Percentiles rank a stretch among this genome's conserved stretches.
Conservation (phyloP, 2,329 filamentous ascomycete genomes). For the Tolypocladium endophyticum region DNA sequence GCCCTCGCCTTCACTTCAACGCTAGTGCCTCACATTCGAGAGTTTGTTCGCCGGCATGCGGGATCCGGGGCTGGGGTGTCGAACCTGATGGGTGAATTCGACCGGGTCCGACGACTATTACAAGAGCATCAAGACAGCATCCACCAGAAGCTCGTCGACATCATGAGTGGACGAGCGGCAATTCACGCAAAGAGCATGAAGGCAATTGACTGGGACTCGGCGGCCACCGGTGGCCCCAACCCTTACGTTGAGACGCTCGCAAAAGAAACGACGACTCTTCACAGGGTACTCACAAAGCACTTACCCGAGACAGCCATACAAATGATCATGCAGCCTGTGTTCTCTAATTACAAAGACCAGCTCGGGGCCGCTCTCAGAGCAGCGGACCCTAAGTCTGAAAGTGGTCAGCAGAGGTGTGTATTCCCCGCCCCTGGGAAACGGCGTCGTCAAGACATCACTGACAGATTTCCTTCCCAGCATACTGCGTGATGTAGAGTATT, state of each 20-base stretch:
- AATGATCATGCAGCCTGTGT: slow-evolving; percentile 81
- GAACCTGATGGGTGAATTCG: slow-evolving; percentile 68
- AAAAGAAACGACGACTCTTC: slow-evolving; percentile 76
- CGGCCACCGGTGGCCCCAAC: slow-evolving; percentile 35
- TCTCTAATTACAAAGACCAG: slow-evolving; percentile 70
- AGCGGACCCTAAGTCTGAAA: slow-evolving; percentile 52
- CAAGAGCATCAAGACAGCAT: slow-evolving; percentile 88
- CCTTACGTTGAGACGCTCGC: slow-evolving; percentile 78
- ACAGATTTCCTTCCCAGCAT: slow-evolving; percentile 41
- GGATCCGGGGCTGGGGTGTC: slow-evolving; percentile 41
- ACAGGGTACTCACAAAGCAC: slow-evolving; percentile 75
- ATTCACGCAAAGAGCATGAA: slow-evolving; percentile 67
- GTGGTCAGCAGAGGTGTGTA: slow-evolving; percentile 58
- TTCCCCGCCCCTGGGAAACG: background rate
- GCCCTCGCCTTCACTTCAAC: slow-evolving; percentile 79
- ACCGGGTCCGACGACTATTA: slow-evolving; percentile 71
- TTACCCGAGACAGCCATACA: slow-evolving; percentile 65
- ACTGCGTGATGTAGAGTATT: slow-evolving; percentile 63
- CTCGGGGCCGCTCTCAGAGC: slow-evolving; percentile 62
- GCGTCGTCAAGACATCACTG: background rate
- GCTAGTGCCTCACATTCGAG: slow-evolving; percentile 79
- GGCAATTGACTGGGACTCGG: slow-evolving; percentile 61
- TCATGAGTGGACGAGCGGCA: slow-evolving; percentile 71
- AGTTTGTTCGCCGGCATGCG: slow-evolving; percentile 75
- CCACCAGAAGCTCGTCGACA: slow-evolving; percentile 86